Evolutionary conservation across 352 stramenopile genomes (phyloP).

Genomic region (Phytopythium chamaehyphon): DNA sequence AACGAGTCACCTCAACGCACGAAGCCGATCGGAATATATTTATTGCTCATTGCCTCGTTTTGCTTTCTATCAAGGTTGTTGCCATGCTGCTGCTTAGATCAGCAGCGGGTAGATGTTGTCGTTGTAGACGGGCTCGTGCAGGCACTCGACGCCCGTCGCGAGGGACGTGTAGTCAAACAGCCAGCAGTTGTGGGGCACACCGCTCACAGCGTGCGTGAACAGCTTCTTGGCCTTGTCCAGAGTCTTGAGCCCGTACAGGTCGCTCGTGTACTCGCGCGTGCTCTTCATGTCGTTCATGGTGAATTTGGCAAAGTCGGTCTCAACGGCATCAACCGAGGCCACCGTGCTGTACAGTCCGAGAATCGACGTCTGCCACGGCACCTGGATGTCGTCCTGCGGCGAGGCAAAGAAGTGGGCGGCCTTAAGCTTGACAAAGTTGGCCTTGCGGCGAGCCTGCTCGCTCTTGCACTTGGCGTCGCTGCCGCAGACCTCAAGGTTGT

Average conservation of each 20-base stretch:
- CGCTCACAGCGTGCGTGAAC: constrained; percentile 17
- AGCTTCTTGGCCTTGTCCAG: constrained; percentile 20
- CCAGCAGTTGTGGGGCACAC: constrained; percentile 42
- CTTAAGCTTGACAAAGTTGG: constrained; percentile 38
- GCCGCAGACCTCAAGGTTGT: constrained; percentile 22
- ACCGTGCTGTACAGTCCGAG: constrained; percentile 40
- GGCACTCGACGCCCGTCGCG: constrained; percentile 17
- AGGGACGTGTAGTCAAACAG: constrained; percentile 32
- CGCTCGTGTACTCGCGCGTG: constrained; percentile 28
- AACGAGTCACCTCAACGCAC: too few species aligned
- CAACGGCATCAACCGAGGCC: constrained; percentile 13
- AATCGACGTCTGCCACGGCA: constrained; percentile 34
- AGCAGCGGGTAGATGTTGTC: constrained; percentile 27
- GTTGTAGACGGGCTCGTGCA: constrained; percentile 23
- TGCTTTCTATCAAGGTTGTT: too few species aligned
- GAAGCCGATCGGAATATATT: constrained; percentile 1
- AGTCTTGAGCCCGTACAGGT: constrained; percentile 37
- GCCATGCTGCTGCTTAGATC: constrained; percentile 6
- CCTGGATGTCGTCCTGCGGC: constrained; percentile 30
- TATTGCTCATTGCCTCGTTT: too few species aligned
- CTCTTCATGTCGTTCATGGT: constrained; percentile 24
- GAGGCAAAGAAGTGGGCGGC: constrained; percentile 47
- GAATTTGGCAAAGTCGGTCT: constrained; percentile 28
- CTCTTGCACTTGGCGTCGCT: constrained; percentile 8
- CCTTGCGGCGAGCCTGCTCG: constrained; percentile 25